Evolutionary conservation across 2,329 filamentous ascomycete species (phyloP).

Genomic region (Dothistroma pini): DNA sequence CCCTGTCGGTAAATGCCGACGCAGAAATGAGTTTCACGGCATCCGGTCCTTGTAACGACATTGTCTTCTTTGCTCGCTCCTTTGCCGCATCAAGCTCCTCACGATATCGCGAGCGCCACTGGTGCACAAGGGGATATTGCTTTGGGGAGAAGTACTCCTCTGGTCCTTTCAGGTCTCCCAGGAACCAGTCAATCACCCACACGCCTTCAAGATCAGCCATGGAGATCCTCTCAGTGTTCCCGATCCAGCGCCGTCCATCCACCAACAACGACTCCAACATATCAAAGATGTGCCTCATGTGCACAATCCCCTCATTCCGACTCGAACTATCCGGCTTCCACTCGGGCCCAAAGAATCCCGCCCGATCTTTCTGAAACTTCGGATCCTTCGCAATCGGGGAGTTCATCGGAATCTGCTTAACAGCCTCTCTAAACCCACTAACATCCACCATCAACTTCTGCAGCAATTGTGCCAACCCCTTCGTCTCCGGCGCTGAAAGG

Average conservation of each 20-base stretch:
- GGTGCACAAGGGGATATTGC: conserved; percentile 58
- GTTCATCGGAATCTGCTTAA: conserved; percentile 55
- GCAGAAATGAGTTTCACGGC: conserved; percentile 49
- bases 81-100: conserved; percentile 45
- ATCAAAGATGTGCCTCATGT: conserved; percentile 53
- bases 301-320: conserved; percentile 55
- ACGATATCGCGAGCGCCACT: conserved; percentile 63
- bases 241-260: conserved; percentile 65
- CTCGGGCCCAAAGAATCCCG: conserved; percentile 43
- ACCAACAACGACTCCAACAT: conserved; percentile 61
- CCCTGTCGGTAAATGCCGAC: conserved; percentile 47
- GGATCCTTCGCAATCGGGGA: conserved; percentile 53
- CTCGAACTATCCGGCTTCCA: conserved; percentile 41
- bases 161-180: conserved; percentile 53
- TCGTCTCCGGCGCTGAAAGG: conserved; percentile 36
- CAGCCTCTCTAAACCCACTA: conserved; percentile 53
- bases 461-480: conserved; percentile 54
- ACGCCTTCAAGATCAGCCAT: conserved; percentile 63
- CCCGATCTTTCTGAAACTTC: conserved; percentile 58
- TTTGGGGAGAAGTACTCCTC: conserved; percentile 49
- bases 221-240: conserved; percentile 50
- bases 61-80: conserved; percentile 39
- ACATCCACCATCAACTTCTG: conserved; percentile 55
- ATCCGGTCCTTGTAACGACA: conserved; percentile 51
- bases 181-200: conserved; percentile 58